phyloP scores from a whole-genome alignment of 2,329 filamentous ascomycete genomes.

The Leptographium wingfieldii region DNA sequence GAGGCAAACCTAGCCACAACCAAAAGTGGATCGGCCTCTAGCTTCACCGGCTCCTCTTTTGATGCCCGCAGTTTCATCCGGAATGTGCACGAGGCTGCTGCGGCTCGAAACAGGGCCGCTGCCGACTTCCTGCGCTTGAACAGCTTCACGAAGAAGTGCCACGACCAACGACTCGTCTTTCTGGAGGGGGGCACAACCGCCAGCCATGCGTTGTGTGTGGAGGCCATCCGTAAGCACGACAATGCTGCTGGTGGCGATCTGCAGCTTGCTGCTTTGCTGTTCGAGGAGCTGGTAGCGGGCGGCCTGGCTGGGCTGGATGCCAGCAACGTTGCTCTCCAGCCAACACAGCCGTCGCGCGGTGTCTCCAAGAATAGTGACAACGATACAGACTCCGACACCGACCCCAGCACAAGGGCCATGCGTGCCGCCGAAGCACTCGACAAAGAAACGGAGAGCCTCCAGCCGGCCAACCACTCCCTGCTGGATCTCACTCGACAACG shows the following conservation, averaged over 20 bases:
- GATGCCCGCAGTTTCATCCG: constrained; percentile 30
- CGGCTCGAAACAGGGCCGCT: constrained; percentile 34
- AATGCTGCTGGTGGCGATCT: constrained; percentile 31
- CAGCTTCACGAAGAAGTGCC: constrained; percentile 20
- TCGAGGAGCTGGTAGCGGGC: constrained; percentile 35
- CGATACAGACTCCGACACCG: constrained; percentile 18
- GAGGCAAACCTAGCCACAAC: constrained; percentile 18
- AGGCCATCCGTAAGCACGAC: constrained; percentile 38
- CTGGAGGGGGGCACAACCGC: constrained; percentile 45
- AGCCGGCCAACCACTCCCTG: constrained; percentile 28
- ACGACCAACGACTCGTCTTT: constrained; percentile 40
- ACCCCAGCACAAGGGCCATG: constrained; percentile 43
- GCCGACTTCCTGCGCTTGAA: constrained; percentile 34
- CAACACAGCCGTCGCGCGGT: neutral
- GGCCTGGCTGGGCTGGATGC: constrained; percentile 28
- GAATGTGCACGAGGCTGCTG: constrained; percentile 36
- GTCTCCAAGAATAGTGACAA: neutral
- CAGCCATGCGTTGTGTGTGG: constrained; percentile 41
- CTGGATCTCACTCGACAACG: constrained; percentile 31
- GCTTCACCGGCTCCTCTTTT: constrained; percentile 15
- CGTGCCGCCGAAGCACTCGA: constrained; percentile 46
- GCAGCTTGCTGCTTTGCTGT: constrained; percentile 36
- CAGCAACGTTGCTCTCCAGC: neutral
- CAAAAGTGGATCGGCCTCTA: neutral
- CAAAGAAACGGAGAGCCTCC: constrained; percentile 40